Conservation (phyloP, 768 basidiomycete species). For the Auricularia heimuer region DNA sequence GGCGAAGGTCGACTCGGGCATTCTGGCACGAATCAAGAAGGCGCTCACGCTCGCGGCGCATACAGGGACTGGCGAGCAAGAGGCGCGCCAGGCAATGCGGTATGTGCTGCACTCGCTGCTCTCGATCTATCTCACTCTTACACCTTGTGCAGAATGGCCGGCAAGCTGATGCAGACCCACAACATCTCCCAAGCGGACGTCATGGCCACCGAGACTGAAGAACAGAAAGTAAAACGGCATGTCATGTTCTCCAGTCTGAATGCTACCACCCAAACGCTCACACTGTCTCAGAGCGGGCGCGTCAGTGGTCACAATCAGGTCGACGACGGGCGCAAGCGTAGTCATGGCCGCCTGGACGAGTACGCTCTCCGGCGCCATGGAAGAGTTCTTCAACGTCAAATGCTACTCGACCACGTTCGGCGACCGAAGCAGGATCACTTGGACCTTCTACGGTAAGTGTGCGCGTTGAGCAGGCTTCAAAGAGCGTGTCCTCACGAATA, state of each 20-base stretch:
- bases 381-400: not conserved
- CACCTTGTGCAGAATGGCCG: not conserved
- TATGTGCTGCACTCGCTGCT: not conserved
- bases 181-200: slow-evolving; percentile 6
- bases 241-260: not conserved
- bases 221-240: slow-evolving; percentile 5
- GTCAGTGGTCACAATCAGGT: not conserved
- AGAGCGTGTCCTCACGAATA: not conserved
- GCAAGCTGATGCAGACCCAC: not conserved
- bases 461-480: too few relatives aligned
- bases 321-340: not conserved
- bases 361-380: not conserved
- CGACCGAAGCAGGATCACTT: not conserved
- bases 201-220: slow-evolving; percentile 4
- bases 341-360: not conserved
- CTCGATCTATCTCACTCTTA: not conserved
- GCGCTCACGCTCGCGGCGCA: slow-evolving; percentile 3
- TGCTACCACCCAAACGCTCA: not conserved
- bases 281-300: not conserved
- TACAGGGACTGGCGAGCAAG: slow-evolving; percentile 4
- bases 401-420: not conserved
- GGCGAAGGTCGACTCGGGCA: not conserved
- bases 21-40: slow-evolving; percentile 6
- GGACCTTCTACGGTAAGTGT: slow-evolving; percentile 1
- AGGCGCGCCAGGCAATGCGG: slow-evolving; percentile 5